phyloP scores from a whole-genome alignment of 768 basidiomycete genomes.

The Cubamyces sp. region DNA sequence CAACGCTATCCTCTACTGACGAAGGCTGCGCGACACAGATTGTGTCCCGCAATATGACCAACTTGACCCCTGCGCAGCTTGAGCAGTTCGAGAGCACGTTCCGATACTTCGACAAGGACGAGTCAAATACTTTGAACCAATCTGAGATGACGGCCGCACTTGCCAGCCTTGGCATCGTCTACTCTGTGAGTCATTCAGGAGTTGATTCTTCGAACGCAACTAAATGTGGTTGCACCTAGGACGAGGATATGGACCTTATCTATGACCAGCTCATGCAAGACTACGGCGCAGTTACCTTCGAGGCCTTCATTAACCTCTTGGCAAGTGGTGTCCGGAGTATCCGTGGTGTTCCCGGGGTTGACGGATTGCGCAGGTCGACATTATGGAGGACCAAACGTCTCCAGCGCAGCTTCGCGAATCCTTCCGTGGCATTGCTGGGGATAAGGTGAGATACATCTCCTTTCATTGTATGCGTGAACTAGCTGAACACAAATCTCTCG shows the following conservation, averaged over 20 bases:
- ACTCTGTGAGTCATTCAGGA: conserved; percentile 56
- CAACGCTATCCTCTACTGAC: background rate
- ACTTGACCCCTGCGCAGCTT: conserved; percentile 91
- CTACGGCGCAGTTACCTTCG: conserved; percentile 89
- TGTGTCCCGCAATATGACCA: conserved; percentile 91
- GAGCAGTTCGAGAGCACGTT: conserved; percentile 98
- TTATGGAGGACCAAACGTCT: conserved; percentile 94
- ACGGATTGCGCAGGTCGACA: conserved; percentile 69
- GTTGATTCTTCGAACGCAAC: background rate
- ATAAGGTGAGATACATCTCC: conserved; percentile 63
- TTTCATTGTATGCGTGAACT: background rate
- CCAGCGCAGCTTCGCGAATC: conserved; percentile 90
- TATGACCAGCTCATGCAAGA: conserved; percentile 78
- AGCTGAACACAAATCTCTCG: conserved; percentile 15
- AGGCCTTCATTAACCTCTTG: conserved; percentile 93
- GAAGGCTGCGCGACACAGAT: conserved; percentile 54
- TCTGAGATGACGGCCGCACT: conserved; percentile 94
- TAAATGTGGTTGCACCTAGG: conserved; percentile 44
- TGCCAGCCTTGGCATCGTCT: conserved; percentile 92
- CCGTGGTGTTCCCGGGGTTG: background rate
- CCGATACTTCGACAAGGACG: conserved; percentile 95
- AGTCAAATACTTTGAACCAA: conserved; percentile 82
- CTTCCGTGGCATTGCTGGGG: conserved; percentile 88
- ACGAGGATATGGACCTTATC: conserved; percentile 85
- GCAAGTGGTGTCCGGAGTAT: conserved; percentile 45